These are phyloP conservation scores for Casuarina cunninghamiana DNA, from an alignment of 306 rosid species.

Conservation along the genomic window DNA sequence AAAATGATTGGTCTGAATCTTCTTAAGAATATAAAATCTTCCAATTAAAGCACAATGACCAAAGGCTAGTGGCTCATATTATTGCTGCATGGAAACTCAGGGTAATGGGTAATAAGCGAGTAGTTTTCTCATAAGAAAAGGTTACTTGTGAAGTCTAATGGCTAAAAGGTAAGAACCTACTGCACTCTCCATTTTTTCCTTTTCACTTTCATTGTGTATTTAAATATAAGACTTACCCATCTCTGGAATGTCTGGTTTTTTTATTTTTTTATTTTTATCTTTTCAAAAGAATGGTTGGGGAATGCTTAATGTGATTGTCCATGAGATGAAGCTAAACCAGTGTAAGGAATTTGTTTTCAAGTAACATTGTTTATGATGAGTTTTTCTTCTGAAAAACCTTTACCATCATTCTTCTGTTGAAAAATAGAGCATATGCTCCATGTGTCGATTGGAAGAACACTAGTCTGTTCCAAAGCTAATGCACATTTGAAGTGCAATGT, in stretches of 20 bases:
- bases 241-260: background rate
- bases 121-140: background rate
- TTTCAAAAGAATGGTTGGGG: background rate
- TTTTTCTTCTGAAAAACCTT: background rate
- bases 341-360: background rate
- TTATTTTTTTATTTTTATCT: background rate
- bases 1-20: background rate
- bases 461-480: background rate
- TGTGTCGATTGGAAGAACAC: background rate
- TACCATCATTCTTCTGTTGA: background rate
- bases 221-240: background rate
- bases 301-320: background rate
- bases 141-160: background rate
- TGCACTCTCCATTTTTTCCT: background rate
- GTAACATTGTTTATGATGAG: background rate
- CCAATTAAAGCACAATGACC: background rate
- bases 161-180: background rate
- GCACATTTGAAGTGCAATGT: background rate
- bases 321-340: background rate
- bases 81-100: background rate
- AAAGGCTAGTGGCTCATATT: background rate
- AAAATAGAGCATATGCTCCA: background rate
- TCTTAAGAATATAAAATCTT: background rate
- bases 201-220: background rate
- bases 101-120: no score